Conservation (phyloP, 352 stramenopile genomes). For the Pythium guiyangense region DNA sequence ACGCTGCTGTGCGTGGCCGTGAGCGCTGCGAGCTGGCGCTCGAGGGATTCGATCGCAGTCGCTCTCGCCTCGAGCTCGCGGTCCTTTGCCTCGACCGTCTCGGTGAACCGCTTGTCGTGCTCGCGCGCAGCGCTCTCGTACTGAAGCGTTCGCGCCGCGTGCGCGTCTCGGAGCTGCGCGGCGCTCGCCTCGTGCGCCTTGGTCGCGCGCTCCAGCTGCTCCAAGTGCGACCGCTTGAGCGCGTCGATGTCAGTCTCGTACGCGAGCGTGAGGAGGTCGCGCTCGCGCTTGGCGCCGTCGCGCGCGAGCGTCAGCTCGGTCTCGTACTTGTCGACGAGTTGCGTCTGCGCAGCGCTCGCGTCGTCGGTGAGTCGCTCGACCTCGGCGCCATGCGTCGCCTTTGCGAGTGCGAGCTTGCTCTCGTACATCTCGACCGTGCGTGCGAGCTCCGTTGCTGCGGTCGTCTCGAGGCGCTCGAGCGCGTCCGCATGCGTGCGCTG, state of each 20-base stretch:
- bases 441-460: conserved; percentile 18
- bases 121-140: conserved; percentile 49
- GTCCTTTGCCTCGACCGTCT: conserved; percentile 18
- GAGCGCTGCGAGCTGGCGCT: conserved; percentile 18
- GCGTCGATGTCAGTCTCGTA: conserved; percentile 51
- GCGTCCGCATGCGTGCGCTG: conserved; percentile 20
- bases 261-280: conserved; percentile 18
- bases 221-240: conserved; percentile 25
- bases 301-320: conserved; percentile 5
- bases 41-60: conserved; percentile 17
- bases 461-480: conserved; percentile 11
- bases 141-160: conserved; percentile 29
- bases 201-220: conserved; percentile 27
- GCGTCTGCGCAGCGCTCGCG: conserved; percentile 14
- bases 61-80: conserved; percentile 19
- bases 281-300: conserved; percentile 16
- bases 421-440: conserved; percentile 21
- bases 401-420: conserved; percentile 9
- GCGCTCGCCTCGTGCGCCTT: conserved; percentile 25
- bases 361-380: conserved; percentile 11
- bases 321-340: conserved; percentile 12
- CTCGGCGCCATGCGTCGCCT: conserved; percentile 17
- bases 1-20: conserved; percentile 9
- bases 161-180: conserved; percentile 36
- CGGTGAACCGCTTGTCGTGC: conserved; percentile 22